These are phyloP conservation scores for Tulasnella sp. DNA, from an alignment of 768 basidiomycete genomes.

Conservation along the genomic window DNA sequence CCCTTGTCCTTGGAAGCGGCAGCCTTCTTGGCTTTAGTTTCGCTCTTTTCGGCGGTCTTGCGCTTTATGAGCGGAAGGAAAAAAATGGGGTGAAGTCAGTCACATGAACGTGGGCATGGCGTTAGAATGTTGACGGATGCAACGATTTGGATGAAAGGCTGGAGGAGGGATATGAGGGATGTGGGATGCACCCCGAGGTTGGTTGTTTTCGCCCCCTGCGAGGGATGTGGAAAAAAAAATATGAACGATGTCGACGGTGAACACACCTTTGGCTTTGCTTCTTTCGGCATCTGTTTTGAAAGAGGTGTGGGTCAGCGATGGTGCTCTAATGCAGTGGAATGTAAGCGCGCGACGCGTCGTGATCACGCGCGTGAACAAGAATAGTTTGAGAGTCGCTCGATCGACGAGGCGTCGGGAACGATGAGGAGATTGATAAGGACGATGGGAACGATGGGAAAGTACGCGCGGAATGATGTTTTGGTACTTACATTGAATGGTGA, in stretches of 20 bases:
- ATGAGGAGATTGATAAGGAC: no score
- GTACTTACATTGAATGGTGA: no score
- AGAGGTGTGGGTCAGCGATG: no score
- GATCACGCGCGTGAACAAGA: not conserved
- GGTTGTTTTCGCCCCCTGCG: not conserved
- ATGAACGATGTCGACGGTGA: not conserved
- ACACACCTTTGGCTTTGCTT: slow-evolving; percentile 15
- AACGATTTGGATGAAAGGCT: not conserved
- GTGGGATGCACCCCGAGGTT: not conserved
- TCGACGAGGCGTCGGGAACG: no score
- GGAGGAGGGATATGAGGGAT: not conserved
- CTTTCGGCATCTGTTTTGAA: slow-evolving; percentile 14
- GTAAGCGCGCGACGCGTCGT: not conserved
- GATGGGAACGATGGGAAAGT: no score
- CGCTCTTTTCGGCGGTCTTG: slow-evolving; percentile 63
- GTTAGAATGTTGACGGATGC: not conserved
- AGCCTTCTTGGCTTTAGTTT: slow-evolving; percentile 46
- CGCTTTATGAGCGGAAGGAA: no score
- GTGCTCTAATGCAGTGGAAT: no score
- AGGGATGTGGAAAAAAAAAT: not conserved
- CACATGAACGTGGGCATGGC: slow-evolving; percentile 3
- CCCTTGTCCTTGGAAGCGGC: slow-evolving; percentile 44
- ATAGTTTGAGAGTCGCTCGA: no score
- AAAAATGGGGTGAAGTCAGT: not conserved
- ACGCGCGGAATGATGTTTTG: no score